Evolutionary conservation across 1,139 yeast genomes (phyloP).

Genomic region (Martiniozyma asiatica): DNA sequence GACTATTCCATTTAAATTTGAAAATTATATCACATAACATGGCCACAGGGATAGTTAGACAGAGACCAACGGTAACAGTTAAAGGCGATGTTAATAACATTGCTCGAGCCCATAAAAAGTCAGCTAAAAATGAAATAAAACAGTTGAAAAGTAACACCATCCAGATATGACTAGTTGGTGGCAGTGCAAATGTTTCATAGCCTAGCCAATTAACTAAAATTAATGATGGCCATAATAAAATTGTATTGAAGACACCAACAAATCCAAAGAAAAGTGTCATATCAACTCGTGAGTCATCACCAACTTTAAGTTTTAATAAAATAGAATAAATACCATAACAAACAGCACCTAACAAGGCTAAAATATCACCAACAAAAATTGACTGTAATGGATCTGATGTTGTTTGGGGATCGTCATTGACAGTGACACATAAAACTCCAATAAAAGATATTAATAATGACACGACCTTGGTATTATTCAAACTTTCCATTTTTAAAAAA

Average conservation of each 20-base stretch:
- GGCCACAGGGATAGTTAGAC: slow-evolving; percentile 88
- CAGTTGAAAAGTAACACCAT: slow-evolving; percentile 53
- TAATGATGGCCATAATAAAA: slow-evolving; percentile 77
- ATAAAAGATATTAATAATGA: slow-evolving; percentile 51
- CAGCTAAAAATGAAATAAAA: slow-evolving; percentile 69
- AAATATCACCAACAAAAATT: slow-evolving; percentile 58
- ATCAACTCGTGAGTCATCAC: slow-evolving; percentile 62
- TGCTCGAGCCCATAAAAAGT: slow-evolving; percentile 92
- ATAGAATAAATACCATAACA: slow-evolving; percentile 91
- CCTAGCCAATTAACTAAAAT: slow-evolving; percentile 50
- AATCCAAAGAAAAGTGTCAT: slow-evolving; percentile 87
- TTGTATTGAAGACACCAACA: slow-evolving; percentile 73
- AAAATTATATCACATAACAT: slow-evolving; percentile 81
- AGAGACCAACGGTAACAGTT: slow-evolving; percentile 88
- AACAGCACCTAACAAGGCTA: slow-evolving; percentile 76
- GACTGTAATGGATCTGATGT: slow-evolving; percentile 13
- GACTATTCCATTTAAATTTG: slow-evolving; percentile 49
- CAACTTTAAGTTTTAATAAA: slow-evolving; percentile 59
- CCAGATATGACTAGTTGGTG: slow-evolving; percentile 42
- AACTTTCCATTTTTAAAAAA: slow-evolving; percentile 54
- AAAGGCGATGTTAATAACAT: slow-evolving; percentile 86
- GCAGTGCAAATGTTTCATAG: slow-evolving; percentile 61
- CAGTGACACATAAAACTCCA: slow-evolving; percentile 73
- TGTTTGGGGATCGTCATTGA: slow-evolving; percentile 19
- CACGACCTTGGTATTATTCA: slow-evolving; percentile 42